phyloP scores from a whole-genome alignment of 495 filamentous ascomycete species.

The Opeltia flavorubescens region DNA sequence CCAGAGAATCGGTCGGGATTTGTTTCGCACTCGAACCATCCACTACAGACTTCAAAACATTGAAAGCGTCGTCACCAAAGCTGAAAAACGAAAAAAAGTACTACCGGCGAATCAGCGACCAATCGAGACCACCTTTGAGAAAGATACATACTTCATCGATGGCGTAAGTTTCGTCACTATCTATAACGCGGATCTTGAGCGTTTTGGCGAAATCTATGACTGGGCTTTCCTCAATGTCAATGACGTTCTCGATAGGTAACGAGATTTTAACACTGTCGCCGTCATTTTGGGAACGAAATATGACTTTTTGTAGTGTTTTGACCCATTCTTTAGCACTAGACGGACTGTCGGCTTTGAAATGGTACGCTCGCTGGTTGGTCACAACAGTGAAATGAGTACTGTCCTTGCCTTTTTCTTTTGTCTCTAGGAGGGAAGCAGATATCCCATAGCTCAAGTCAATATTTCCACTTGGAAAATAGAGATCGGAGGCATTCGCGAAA shows the following conservation, averaged over 20 bases:
- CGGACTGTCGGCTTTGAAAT: constrained; percentile 80
- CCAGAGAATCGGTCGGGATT: constrained; percentile 21
- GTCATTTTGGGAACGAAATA: constrained; percentile 91
- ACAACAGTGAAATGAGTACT: constrained; percentile 61
- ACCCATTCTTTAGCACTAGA: constrained; percentile 95
- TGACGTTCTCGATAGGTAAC: constrained; percentile 72
- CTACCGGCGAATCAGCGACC: constrained; percentile 31
- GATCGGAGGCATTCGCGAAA: constrained; percentile 65
- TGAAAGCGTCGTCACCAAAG: constrained; percentile 71
- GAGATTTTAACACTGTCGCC: constrained; percentile 96
- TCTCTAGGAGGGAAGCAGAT: constrained; percentile 54
- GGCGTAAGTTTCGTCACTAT: constrained; percentile 83
- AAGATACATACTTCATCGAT: constrained; percentile 68
- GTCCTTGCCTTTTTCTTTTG: constrained; percentile 59
- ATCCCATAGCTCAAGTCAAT: constrained; percentile 90
- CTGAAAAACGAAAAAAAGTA: constrained; percentile 96
- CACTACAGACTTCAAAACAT: constrained; percentile 60
- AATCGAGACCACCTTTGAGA: neutral
- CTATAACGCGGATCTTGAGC: constrained; percentile 81
- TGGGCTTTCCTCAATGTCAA: constrained; percentile 84
- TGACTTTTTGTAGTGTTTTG: constrained; percentile 82
- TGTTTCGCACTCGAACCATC: constrained; percentile 46
- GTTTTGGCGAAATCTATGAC: constrained; percentile 90
- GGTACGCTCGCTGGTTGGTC: constrained; percentile 70
- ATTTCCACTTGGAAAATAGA: constrained; percentile 85